These are phyloP conservation scores for Berkeleyomyces rouxiae DNA, from an alignment of 2,329 filamentous ascomycete genomes.

Conservation along the genomic window DNA sequence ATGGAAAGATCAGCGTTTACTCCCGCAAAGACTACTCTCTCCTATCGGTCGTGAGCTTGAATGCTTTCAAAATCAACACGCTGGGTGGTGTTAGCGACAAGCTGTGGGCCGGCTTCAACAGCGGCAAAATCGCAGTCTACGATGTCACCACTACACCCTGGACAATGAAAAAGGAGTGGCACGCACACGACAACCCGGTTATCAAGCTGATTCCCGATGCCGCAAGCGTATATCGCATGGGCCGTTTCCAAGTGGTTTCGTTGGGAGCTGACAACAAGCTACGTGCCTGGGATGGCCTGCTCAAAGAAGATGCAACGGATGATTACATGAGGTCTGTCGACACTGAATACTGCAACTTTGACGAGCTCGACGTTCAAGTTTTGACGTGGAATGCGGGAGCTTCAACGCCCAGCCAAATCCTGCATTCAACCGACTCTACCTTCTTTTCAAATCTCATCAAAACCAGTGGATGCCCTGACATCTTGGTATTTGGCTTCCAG, in stretches of 20 bases:
- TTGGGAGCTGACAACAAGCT: slow-evolving; percentile 76
- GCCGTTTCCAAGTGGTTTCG: slow-evolving; percentile 69
- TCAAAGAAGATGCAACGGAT: slow-evolving; percentile 93
- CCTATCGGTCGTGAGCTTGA: slow-evolving; percentile 67
- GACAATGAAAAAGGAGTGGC: slow-evolving; percentile 88
- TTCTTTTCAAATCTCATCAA: slow-evolving; percentile 73
- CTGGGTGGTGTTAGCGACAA: slow-evolving; percentile 64
- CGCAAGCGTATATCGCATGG: slow-evolving; percentile 70
- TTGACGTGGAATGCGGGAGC: slow-evolving; percentile 97
- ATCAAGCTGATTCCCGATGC: slow-evolving; percentile 61
- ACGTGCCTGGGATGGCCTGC: slow-evolving; percentile 76
- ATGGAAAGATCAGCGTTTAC: slow-evolving; percentile 92
- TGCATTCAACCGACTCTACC: slow-evolving; percentile 51
- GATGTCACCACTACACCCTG: slow-evolving; percentile 71
- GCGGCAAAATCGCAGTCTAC: slow-evolving; percentile 84
- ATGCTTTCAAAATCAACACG: slow-evolving; percentile 87
- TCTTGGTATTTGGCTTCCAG: slow-evolving; percentile 91
- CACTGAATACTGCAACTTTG: slow-evolving; percentile 67
- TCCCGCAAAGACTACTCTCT: slow-evolving; percentile 61
- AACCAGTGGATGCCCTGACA: slow-evolving; percentile 65
- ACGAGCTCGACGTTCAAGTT: slow-evolving; percentile 61
- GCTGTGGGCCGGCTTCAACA: slow-evolving; percentile 90
- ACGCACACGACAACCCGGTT: slow-evolving; percentile 71
- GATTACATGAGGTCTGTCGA: slow-evolving; percentile 72
- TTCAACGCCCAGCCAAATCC: slow-evolving; percentile 71